phyloP scores from a whole-genome alignment of 2,329 filamentous ascomycete genomes.

The Sclerotinia spermophila region DNA sequence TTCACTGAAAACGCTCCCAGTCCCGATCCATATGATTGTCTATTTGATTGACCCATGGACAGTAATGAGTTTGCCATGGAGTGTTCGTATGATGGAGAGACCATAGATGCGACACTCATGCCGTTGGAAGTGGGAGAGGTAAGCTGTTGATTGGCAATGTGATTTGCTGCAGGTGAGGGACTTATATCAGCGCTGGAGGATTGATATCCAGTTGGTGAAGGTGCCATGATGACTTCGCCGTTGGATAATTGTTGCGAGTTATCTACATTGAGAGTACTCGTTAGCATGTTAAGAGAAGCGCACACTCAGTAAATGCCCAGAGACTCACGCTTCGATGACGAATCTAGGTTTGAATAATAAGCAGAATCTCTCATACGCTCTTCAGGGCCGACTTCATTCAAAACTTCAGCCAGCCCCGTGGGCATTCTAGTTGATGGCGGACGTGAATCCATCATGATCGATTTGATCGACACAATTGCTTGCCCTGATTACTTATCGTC shows the following conservation, averaged over 20 bases:
- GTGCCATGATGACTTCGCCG: constrained; percentile 23
- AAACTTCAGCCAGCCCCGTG: constrained; percentile 48
- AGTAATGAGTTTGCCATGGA: constrained; percentile 24
- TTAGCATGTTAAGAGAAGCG: neutral
- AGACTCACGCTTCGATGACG: constrained; percentile 49
- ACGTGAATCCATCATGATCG: constrained; percentile 17
- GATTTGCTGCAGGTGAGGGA: constrained; percentile 53
- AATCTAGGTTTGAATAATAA: constrained; percentile 44
- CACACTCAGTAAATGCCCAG: neutral
- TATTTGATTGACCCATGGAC: constrained; percentile 26
- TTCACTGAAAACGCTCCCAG: constrained; percentile 27
- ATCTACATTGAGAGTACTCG: constrained; percentile 18
- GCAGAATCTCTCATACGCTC: constrained; percentile 49
- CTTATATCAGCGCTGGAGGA: constrained; percentile 55
- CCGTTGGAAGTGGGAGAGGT: constrained; percentile 54
- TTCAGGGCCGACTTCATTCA: constrained; percentile 45
- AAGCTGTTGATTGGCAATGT: constrained; percentile 45
- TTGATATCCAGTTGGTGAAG: constrained; percentile 41
- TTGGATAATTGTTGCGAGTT: constrained; percentile 30
- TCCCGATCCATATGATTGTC: constrained; percentile 24
- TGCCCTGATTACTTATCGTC: constrained; percentile 6
- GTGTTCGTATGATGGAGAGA: constrained; percentile 51
- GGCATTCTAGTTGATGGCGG: constrained; percentile 35
- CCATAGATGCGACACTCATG: constrained; percentile 65
- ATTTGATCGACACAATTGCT: constrained; percentile 4